Evolutionary conservation across 495 filamentous ascomycete genomes (phyloP).

Genomic region (Penicillium ochrochloron): DNA sequence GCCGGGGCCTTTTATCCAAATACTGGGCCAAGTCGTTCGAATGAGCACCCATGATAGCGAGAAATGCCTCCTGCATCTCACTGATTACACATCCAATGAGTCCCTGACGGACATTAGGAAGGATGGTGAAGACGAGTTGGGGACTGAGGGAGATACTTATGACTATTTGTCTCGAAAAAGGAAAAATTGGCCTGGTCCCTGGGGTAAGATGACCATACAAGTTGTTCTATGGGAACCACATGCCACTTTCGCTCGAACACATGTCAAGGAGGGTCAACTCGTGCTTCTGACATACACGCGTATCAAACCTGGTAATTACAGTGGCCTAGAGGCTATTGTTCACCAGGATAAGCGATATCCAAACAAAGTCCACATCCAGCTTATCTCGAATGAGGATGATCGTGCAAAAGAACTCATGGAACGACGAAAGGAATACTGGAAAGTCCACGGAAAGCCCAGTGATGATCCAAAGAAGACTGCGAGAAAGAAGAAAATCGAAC

Average conservation of each 20-base stretch:
- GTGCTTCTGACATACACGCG: slow-evolving; percentile 73
- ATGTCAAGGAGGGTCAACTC: slow-evolving; percentile 63
- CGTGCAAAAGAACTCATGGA: slow-evolving; percentile 64
- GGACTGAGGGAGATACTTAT: slow-evolving; percentile 53
- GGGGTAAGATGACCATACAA: slow-evolving; percentile 72
- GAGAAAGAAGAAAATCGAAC: slow-evolving; percentile 37
- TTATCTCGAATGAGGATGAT: slow-evolving; percentile 48
- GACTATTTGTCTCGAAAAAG: slow-evolving; percentile 44
- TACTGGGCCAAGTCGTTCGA: slow-evolving; percentile 78
- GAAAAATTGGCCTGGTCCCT: slow-evolving; percentile 75
- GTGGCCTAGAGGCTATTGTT: slow-evolving; percentile 72
- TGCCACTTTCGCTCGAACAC: slow-evolving; percentile 55
- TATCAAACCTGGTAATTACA: slow-evolving; percentile 57
- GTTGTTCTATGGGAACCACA: slow-evolving; percentile 76
- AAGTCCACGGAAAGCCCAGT: slow-evolving; percentile 40
- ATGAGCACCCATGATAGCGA: slow-evolving; percentile 55
- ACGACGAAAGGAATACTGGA: slow-evolving; percentile 66
- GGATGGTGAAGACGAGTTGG: slow-evolving; percentile 41
- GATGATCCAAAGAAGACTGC: slow-evolving; percentile 40
- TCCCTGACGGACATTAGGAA: slow-evolving; percentile 59
- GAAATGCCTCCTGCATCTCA: slow-evolving; percentile 70
- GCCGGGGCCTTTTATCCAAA: slow-evolving; percentile 62
- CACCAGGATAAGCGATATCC: slow-evolving; percentile 62
- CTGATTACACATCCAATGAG: slow-evolving; percentile 80
- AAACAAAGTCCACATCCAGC: slow-evolving; percentile 57